Evolutionary conservation across 2,329 filamentous ascomycete species (phyloP).

Genomic region (Ascochyta pisi): DNA sequence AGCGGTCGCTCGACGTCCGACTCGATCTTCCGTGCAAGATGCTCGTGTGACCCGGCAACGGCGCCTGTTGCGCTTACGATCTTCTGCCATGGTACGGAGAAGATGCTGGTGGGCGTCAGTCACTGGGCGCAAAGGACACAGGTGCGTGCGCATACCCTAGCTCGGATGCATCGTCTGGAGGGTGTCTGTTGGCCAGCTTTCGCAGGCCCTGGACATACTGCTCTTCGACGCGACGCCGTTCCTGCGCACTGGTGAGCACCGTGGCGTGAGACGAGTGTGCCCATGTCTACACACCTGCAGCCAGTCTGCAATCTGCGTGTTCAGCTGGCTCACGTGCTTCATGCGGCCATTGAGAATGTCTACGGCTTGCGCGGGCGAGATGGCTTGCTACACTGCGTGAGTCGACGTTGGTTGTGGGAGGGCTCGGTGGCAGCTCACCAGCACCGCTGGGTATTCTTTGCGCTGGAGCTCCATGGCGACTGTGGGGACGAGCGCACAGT

Average conservation of each 20-base stretch:
- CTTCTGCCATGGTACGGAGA: slow-evolving; percentile 88
- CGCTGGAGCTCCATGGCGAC: slow-evolving; percentile 70
- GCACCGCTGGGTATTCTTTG: slow-evolving; percentile 90
- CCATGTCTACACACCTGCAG: slow-evolving; percentile 73
- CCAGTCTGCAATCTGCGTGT: slow-evolving; percentile 94
- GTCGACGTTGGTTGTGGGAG: slow-evolving; percentile 31
- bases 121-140: slow-evolving; percentile 10
- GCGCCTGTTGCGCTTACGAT: slow-evolving; percentile 80
- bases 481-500: slow-evolving; percentile 37
- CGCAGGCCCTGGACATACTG: slow-evolving; percentile 82
- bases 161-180: slow-evolving; percentile 78
- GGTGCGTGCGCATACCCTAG: slow-evolving; percentile 72
- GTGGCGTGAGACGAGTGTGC: slow-evolving; percentile 6
- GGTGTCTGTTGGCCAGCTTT: slow-evolving; percentile 77
- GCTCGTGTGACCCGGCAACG: slow-evolving; percentile 82
- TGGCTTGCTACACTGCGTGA: slow-evolving; percentile 67
- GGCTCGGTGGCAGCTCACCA: slow-evolving; percentile 65
- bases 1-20: slow-evolving; percentile 86
- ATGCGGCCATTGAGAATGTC: slow-evolving; percentile 84
- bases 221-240: slow-evolving; percentile 91
- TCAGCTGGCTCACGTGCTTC: slow-evolving; percentile 83
- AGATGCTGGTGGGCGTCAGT: slow-evolving; percentile 68
- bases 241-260: slow-evolving; percentile 62
- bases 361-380: slow-evolving; percentile 84
- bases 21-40: slow-evolving; percentile 81